Percentiles rank a stretch among this genome's conserved stretches.
Evolutionary conservation across 1,284 basidiomycete genomes (phyloP).

Genomic region (Flammula alnicola): DNA sequence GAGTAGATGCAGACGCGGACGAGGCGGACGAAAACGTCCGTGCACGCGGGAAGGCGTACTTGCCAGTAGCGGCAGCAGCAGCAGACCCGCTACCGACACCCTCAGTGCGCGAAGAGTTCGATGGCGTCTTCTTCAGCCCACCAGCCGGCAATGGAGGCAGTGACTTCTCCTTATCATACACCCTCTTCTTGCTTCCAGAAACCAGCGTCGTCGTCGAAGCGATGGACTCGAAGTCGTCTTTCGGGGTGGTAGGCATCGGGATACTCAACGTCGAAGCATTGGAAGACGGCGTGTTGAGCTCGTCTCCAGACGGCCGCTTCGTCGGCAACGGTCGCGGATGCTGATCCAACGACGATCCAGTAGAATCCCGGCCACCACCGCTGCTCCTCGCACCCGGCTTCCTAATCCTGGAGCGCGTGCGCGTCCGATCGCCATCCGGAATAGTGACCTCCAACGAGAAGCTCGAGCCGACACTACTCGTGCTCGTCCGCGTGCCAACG

Average conservation of each 20-base stretch:
- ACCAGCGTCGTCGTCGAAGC: constrained; percentile 11
- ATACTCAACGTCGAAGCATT: constrained; percentile 49
- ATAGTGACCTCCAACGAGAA: constrained; percentile 28
- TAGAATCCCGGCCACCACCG: too few species aligned
- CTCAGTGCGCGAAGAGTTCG: constrained; percentile 1
- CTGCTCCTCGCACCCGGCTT: constrained; percentile 10
- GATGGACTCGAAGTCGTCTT: constrained; percentile 26
- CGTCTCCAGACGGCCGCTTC: constrained; percentile 17
- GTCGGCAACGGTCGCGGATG: background rate
- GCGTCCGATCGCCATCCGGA: constrained; percentile 15
- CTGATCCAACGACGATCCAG: too few species aligned
- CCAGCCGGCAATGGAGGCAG: constrained; percentile 31
- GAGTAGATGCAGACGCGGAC: constrained; percentile 19
- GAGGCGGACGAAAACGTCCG: constrained; percentile 30
- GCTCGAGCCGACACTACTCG: constrained; percentile 29
- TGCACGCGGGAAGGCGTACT: constrained; percentile 23
- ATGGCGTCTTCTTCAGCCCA: constrained; percentile 25
- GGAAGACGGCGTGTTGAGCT: constrained; percentile 35
- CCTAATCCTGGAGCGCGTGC: constrained; percentile 16
- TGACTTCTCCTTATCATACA: constrained; percentile 34
- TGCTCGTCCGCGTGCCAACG: constrained; percentile 28
- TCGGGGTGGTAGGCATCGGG: constrained; percentile 49
- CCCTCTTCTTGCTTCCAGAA: constrained; percentile 3
- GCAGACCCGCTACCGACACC: constrained; percentile 2
- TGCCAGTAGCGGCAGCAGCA: constrained; percentile 6